phyloP scores from a whole-genome alignment of 2,329 filamentous ascomycete species.

The Plenodomus lindquistii region DNA sequence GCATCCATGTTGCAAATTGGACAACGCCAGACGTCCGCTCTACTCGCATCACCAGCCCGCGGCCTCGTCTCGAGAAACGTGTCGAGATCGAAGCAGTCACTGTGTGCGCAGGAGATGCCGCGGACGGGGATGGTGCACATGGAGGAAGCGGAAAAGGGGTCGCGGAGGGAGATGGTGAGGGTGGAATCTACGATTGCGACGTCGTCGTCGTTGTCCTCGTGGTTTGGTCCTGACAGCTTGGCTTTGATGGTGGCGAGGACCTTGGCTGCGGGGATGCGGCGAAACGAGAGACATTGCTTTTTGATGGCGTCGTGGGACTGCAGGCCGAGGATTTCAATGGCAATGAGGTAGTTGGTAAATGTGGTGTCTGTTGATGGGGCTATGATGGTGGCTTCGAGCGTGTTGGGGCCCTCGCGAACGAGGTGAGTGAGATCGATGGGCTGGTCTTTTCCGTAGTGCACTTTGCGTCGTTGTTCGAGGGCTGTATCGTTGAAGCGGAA shows the following conservation, averaged over 20 bases:
- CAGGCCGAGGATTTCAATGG: slow-evolving; percentile 70
- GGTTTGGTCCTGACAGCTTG: slow-evolving; percentile 45
- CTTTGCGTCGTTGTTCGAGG: slow-evolving; percentile 65
- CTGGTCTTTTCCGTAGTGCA: slow-evolving; percentile 74
- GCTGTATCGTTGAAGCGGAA: slow-evolving; percentile 65
- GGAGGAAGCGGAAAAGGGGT: slow-evolving; percentile 49
- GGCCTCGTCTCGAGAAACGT: slow-evolving; percentile 66
- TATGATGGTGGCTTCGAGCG: slow-evolving; percentile 55
- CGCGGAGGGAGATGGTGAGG: slow-evolving; percentile 51
- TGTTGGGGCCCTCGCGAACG: slow-evolving; percentile 64
- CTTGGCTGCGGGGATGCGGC: slow-evolving; percentile 49
- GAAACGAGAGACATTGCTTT: slow-evolving; percentile 18
- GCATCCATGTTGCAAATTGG: slow-evolving; percentile 81
- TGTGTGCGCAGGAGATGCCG: slow-evolving; percentile 70
- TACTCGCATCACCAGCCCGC: slow-evolving; percentile 28
- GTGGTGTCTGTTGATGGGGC: slow-evolving; percentile 36
- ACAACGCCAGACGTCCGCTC: slow-evolving; percentile 79
- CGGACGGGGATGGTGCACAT: slow-evolving; percentile 75
- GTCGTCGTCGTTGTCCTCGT: slow-evolving; percentile 58
- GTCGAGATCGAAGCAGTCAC: slow-evolving; percentile 88
- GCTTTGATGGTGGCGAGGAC: slow-evolving; percentile 63
- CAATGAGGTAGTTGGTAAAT: slow-evolving; percentile 61
- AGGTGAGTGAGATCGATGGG: slow-evolving; percentile 72
- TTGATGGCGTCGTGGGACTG: slow-evolving; percentile 48
- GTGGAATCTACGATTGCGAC: slow-evolving; percentile 46